Base-by-base conservation (phyloP, 306 rosid species). In the Cicer yamashitae region DNA sequence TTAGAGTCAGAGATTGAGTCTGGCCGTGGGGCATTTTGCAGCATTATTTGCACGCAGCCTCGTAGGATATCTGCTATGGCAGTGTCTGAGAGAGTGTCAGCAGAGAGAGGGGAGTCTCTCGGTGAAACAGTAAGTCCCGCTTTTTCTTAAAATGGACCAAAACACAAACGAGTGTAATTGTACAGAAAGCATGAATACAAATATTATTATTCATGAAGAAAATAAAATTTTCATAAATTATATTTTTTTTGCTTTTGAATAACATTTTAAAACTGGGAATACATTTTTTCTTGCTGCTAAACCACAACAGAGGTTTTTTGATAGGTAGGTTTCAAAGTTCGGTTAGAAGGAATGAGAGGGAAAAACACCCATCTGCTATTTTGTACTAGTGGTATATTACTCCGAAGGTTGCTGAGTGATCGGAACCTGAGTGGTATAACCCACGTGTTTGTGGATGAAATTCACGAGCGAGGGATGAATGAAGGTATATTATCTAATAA, bases 381-480 rank as follows among this genome's bases (percentile, higher is more conserved):
- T 81, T 96, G 99, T 81, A 96, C 99, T 82, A 96, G 98, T 38
- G 99, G 98, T 78, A 92, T 96, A 83, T 92, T 96, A 82, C 87
- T 96, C 81, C 87, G 99, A 87, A 88, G 99, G 82, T 80, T 92
- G 85, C 83, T 96, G 17, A 90, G 90, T 80, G 99, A 96, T 80
- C 87, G 98, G 81, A 92, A 85, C 81, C 84, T 96, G 82, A 91
- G 88, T 80, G 97, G 96, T 70, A 80, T 92, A 79, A 90, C 98
- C 67, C 99, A 92, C 83, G 98, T 96, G 74, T 89, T 96, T 87
- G 99, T 96, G 67, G 98, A 96, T 82, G 99, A 96, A 86, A 96
- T 96, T 78, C 99, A 96, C 45, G 99, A 96, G 76, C 93, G 99
- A 67, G 99, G 99, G 86, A 92, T 96, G 97, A 96, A 92, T 83